Percentiles rank a stretch among this genome's conserved stretches.
Evolutionary conservation across 116 monocot genomes (phyloP).

Genomic region (Papilionanthe hybrid): DNA sequence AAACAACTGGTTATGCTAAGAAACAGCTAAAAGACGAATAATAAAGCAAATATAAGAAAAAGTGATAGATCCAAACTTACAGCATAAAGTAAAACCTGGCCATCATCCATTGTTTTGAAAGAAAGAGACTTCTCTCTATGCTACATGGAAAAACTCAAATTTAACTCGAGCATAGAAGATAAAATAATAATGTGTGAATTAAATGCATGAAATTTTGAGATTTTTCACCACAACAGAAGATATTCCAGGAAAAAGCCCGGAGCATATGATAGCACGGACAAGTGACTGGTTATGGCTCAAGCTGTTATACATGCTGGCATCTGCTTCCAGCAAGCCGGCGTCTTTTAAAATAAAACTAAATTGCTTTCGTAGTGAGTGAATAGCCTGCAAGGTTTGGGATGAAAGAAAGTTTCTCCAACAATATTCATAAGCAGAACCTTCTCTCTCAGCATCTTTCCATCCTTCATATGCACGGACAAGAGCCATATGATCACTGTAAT

Average conservation of each 20-base stretch:
- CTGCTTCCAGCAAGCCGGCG: slow-evolving; percentile 63
- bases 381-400: slow-evolving; percentile 93
- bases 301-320: slow-evolving; percentile 51
- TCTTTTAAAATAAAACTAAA: slow-evolving; percentile 92
- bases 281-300: slow-evolving; percentile 95
- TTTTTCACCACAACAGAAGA: slow-evolving; percentile 80
- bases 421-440: slow-evolving; percentile 93
- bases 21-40: not conserved
- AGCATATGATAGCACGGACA: slow-evolving; percentile 89
- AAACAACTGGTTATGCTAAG: not conserved
- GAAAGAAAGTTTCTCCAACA: slow-evolving; percentile 99
- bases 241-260: slow-evolving; percentile 88
- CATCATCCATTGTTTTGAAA: slow-evolving; percentile 99
- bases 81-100: slow-evolving; percentile 93
- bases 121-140: slow-evolving; percentile 97
- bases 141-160: slow-evolving; percentile 36
- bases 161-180: slow-evolving; percentile 1
- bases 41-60: not conserved
- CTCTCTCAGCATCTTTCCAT: slow-evolving; percentile 97
- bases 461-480: slow-evolving; percentile 97
- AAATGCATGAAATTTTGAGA: slow-evolving; percentile 5
- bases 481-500: slow-evolving; percentile 99
- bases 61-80: slow-evolving; percentile 43
- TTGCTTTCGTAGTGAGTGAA: slow-evolving; percentile 86
- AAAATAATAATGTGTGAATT: not conserved